Evolutionary conservation across 345 rosid species (phyloP), one percentile per base, ranked within the genome.

Genomic region (Reutealis trisperma): DNA sequence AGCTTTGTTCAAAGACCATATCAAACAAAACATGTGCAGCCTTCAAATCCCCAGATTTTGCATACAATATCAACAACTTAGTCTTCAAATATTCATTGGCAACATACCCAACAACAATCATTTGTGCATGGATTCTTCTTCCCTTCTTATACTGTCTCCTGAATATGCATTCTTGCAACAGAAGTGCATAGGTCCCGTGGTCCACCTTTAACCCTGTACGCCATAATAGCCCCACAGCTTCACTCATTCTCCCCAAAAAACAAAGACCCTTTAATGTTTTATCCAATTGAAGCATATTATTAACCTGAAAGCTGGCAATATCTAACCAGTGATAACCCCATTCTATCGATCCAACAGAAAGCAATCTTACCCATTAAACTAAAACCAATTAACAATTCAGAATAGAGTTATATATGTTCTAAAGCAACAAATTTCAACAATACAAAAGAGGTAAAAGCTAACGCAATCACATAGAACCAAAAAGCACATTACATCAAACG

Each of bases 241-340:
- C 93, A 57, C 77, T 84, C 75, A 89, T 72, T 68, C 93, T 90
- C 80, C 94, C 97, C 13, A 79, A 65, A 63, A 82, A 66, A 82
- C 97, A 92, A 44, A 92, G 91, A 79, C 87, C 83, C 74, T 70
- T 83, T 60, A 92, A 41, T n/a, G 85, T 89, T 84, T 80, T 87
- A 80, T 85, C 86, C 85, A 88, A 71, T 68, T 80, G 82, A 71
- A 64, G 34, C 70, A 72, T 60, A 72, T 82, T 81, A n/a, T 85
- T 83, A 72, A 85, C 94, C 97, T 94, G 98, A 85, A 90, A 86
- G 82, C 97, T 89, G 89, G 81, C 75, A 88, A 86, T 82, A 78
- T 61, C 82, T 70, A 80, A 64, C 74, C 72, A 25, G 57, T 78
- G 60, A 72, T 45, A 66, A 72, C 58, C 76, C 51, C 47, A 65